Evolutionary conservation across 116 monocot genomes (phyloP).

Genomic region (Trichopus zeylanicus): DNA sequence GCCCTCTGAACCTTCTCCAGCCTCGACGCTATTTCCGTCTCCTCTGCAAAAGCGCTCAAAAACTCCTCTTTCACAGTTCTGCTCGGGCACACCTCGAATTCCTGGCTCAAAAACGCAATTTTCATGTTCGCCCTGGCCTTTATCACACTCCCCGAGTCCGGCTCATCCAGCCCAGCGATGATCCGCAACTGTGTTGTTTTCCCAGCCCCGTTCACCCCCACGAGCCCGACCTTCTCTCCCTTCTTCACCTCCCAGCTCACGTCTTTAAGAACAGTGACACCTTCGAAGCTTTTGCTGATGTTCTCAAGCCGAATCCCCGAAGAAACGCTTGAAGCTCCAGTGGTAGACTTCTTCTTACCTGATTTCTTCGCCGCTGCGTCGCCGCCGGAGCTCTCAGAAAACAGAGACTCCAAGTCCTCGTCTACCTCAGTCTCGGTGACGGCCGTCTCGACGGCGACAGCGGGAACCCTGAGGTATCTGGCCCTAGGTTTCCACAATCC

Average conservation of each 20-base stretch:
- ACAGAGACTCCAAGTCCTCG: slow-evolving; percentile 55
- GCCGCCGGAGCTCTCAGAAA: slow-evolving; percentile 23
- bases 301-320: slow-evolving; percentile 76
- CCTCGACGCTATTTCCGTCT: slow-evolving; percentile 74
- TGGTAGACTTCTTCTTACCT: slow-evolving; percentile 44
- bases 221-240: slow-evolving; percentile 89
- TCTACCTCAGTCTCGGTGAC: slow-evolving; percentile 17
- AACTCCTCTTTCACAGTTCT: slow-evolving; percentile 94
- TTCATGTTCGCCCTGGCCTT: slow-evolving; percentile 92
- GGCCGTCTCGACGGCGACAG: slow-evolving; percentile 27
- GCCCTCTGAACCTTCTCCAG: slow-evolving; percentile 91
- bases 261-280: slow-evolving; percentile 65
- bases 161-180: slow-evolving; percentile 76
- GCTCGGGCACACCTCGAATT: slow-evolving; percentile 83
- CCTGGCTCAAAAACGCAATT: slow-evolving; percentile 86
- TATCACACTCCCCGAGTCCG: slow-evolving; percentile 70
- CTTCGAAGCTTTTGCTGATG: slow-evolving; percentile 77
- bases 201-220: slow-evolving; percentile 93
- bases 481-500: slow-evolving; percentile 1
- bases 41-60: slow-evolving; percentile 80
- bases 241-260: slow-evolving; percentile 97
- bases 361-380: slow-evolving; percentile 12
- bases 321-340: slow-evolving; percentile 72
- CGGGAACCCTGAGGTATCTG: slow-evolving; percentile 7
- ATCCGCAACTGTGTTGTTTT: slow-evolving; percentile 95